Evolutionary conservation across 2,329 filamentous ascomycete genomes (phyloP).

Genomic region (Cladosporium sp.): DNA sequence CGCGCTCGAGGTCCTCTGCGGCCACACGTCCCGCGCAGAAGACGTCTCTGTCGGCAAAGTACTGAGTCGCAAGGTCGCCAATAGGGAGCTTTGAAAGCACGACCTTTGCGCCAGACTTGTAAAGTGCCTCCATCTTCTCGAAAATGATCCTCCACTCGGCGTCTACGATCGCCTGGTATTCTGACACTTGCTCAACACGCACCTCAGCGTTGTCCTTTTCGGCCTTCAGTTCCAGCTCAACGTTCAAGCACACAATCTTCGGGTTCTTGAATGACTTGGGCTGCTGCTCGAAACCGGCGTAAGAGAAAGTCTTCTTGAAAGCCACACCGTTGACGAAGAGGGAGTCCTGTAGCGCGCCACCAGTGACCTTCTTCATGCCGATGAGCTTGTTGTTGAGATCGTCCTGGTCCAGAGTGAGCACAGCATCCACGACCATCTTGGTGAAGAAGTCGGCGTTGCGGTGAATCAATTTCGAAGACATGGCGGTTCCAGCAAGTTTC

Average conservation of each 20-base stretch:
- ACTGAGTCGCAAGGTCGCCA: slow-evolving; percentile 93
- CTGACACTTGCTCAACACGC: slow-evolving; percentile 94
- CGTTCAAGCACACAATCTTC: slow-evolving; percentile 95
- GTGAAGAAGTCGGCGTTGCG: slow-evolving; percentile 96
- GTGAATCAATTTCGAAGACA: slow-evolving; percentile 99
- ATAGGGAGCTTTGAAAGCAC: slow-evolving; percentile 97
- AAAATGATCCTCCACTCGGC: slow-evolving; percentile 99
- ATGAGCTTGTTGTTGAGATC: slow-evolving; percentile 98
- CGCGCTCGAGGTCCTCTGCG: slow-evolving; percentile 89
- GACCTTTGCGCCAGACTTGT: slow-evolving; percentile 94
- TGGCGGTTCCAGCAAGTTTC: slow-evolving; percentile 91
- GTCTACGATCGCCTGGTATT: slow-evolving; percentile 99
- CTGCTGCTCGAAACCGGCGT: slow-evolving; percentile 98
- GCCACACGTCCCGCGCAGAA: slow-evolving; percentile 96
- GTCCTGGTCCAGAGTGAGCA: slow-evolving; percentile 91
- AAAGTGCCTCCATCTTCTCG: slow-evolving; percentile 95
- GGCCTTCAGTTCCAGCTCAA: slow-evolving; percentile 96
- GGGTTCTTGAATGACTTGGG: slow-evolving; percentile 92
- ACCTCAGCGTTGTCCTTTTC: slow-evolving; percentile 99
- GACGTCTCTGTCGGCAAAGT: slow-evolving; percentile 92
- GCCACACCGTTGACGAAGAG: slow-evolving; percentile 97
- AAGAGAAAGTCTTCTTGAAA: slow-evolving; percentile 99
- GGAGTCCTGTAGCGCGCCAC: slow-evolving; percentile 92
- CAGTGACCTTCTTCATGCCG: slow-evolving; percentile 96
- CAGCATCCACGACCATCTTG: slow-evolving; percentile 98